Evolutionary conservation across 305 asterid genomes (phyloP), one percentile per base, ranked within the genome.

Genomic region (Solanum hybrid): DNA sequence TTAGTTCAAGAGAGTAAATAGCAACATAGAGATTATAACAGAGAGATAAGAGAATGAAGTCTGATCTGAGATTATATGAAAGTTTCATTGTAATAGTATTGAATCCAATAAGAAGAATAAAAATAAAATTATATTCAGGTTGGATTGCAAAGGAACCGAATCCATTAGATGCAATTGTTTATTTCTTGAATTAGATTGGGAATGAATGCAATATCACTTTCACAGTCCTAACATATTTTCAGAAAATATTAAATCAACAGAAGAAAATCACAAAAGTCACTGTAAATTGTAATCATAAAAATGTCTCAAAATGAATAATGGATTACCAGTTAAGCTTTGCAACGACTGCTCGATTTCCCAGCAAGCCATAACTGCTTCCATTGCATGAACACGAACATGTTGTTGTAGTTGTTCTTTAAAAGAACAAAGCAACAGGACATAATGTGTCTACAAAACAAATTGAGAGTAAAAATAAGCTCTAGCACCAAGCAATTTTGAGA

Each of bases 291-390:
- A 40, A 40, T 34, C 86, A 81, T 81, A 31, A 81, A 81, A 40
- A 38, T 40, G 26, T 42, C 69, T 8, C 69, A 85, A 85, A 88
- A 51, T 60, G 60, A 86, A 22, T 85, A 71, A 77, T 24, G 76
- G 60, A 85, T 84, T 32, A 93, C 96, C 96, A 90, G 96, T 93
- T 86, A 94, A 90, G 88, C 95, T 94, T 89, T 94, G 96, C 75
- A 94, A 91, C n/a, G 96, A 92, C 87, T 94, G 95, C 90, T 93
- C 95, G 34, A 94, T 93, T 92, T 93, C 96, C 96, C 95, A 94
- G 92, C 95, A 93, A 29, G 95, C 94, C 96, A 93, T 93, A 69
- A 94, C 95, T 38, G 95, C 96, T 90, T 94, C 95, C 96, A 93
- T 94, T 78, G 96, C 96, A 90, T 93, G 96, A 86, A 93, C 95